Conservation (phyloP, 2,329 filamentous ascomycete genomes). For the Epichloe amarillans region DNA sequence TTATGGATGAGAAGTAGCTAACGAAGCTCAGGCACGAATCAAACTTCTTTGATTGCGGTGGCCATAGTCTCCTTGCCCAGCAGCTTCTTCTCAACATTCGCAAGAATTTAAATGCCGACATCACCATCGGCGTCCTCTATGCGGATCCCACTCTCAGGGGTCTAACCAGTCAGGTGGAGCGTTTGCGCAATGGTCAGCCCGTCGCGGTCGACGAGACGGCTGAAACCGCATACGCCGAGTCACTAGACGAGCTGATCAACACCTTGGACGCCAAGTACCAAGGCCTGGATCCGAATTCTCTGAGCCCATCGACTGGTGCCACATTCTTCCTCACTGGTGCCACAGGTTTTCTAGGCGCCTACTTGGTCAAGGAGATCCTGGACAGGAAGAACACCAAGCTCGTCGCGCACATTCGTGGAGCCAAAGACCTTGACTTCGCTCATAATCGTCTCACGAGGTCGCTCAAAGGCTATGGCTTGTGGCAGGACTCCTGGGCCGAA, state of each 20-base stretch:
- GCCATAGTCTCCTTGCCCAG: conserved; percentile 43
- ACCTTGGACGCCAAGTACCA: conserved; percentile 31
- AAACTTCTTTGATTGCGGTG: conserved; percentile 25
- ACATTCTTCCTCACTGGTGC: conserved; percentile 78
- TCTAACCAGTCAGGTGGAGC: conserved; percentile 18
- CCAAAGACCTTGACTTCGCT: conserved; percentile 45
- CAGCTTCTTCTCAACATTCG: conserved; percentile 55
- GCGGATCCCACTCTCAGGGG: conserved; percentile 15
- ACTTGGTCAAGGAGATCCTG: conserved; percentile 66
- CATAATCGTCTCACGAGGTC: conserved; percentile 53
- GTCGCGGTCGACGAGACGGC: conserved; percentile 13
- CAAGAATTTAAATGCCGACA: conserved; percentile 16
- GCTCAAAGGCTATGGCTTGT: conserved; percentile 66
- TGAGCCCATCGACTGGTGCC: conserved; percentile 22
- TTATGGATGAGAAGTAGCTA: too few relatives aligned
- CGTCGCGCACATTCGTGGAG: conserved; percentile 59
- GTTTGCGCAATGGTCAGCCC: conserved; percentile 2
- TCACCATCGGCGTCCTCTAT: conserved; percentile 21
- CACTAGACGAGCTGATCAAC: conserved; percentile 35
- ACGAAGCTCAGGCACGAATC: neutral
- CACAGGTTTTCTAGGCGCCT: conserved; percentile 66
- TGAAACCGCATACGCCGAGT: conserved; percentile 39
- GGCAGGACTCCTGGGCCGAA: conserved; percentile 52
- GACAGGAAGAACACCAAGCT: conserved; percentile 26
- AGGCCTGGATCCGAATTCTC: conserved; percentile 6